These are phyloP conservation scores for Artemisia argyi DNA, from an alignment of 129 eudicot genomes.

Conservation along the genomic window DNA sequence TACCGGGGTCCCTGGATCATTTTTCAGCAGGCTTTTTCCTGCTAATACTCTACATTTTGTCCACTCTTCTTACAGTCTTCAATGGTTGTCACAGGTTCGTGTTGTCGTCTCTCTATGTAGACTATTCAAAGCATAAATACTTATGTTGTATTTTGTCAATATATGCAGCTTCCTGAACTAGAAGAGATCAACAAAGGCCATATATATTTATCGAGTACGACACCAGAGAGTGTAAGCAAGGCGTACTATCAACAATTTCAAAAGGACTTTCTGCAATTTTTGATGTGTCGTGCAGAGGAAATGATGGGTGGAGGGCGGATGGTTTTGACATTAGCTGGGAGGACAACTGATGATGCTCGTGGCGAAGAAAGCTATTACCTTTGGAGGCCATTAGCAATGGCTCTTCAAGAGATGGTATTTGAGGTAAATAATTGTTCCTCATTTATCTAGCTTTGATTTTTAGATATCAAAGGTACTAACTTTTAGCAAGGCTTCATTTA, in stretches of 20 bases:
- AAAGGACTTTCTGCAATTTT: constrained; percentile 40
- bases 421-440: constrained; percentile 39
- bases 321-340: constrained; percentile 51
- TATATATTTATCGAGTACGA: constrained; percentile 36
- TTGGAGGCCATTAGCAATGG: constrained; percentile 58
- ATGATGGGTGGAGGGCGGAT: constrained; percentile 47
- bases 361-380: constrained; percentile 45
- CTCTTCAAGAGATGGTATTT: constrained; percentile 54
- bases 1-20: constrained; percentile 66
- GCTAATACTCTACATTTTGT: constrained; percentile 51
- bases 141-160: not conserved
- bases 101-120: not conserved
- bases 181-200: constrained; percentile 48
- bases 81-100: constrained; percentile 61
- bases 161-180: constrained; percentile 50
- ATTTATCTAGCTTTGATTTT: too few species aligned
- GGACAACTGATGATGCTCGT: constrained; percentile 32
- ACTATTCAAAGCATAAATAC: not conserved
- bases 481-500: too few species aligned
- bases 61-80: constrained; percentile 76
- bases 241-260: constrained; percentile 35
- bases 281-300: constrained; percentile 44
- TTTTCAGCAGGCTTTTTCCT: constrained; percentile 52
- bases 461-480: too few species aligned
- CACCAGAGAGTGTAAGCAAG: constrained; percentile 29